phyloP scores from a whole-genome alignment of 2,329 filamentous ascomycete species.

The Aureobasidium sp. region DNA sequence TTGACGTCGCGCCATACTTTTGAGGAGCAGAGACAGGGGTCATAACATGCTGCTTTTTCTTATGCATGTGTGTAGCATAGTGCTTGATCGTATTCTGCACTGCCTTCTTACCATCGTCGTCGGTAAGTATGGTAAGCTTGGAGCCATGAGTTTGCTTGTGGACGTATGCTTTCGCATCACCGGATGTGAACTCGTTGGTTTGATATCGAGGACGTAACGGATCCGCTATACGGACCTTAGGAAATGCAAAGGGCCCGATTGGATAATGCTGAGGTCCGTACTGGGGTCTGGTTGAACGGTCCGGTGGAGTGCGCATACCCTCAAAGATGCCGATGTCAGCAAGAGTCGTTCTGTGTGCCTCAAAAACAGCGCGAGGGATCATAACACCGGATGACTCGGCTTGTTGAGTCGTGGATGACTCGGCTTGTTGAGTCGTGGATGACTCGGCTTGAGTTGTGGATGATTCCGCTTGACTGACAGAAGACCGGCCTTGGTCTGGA shows the following conservation, averaged over 20 bases:
- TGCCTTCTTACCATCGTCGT: background rate
- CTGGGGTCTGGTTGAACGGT: too few relatives aligned
- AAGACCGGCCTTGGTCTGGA: too few relatives aligned
- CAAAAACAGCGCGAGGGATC: background rate
- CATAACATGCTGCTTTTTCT: background rate
- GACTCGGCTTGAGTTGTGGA: too few relatives aligned
- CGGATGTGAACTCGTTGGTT: background rate
- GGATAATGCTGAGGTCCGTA: background rate
- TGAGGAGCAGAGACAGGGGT: background rate
- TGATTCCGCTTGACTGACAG: too few relatives aligned
- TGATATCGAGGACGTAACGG: background rate
- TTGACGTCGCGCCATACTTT: background rate
- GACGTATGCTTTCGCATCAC: background rate
- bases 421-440: too few relatives aligned
- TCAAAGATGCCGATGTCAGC: background rate
- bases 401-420: too few relatives aligned
- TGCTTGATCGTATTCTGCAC: background rate
- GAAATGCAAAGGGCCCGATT: background rate
- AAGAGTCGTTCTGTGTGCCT: background rate
- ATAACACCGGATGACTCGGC: background rate
- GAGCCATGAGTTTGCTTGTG: background rate
- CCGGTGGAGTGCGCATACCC: background rate
- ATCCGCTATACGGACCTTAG: background rate
- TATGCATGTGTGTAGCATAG: background rate
- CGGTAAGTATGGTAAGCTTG: background rate